Conservation (phyloP, 2,329 filamentous ascomycete species). For the Calcarisporium arbuscula region DNA sequence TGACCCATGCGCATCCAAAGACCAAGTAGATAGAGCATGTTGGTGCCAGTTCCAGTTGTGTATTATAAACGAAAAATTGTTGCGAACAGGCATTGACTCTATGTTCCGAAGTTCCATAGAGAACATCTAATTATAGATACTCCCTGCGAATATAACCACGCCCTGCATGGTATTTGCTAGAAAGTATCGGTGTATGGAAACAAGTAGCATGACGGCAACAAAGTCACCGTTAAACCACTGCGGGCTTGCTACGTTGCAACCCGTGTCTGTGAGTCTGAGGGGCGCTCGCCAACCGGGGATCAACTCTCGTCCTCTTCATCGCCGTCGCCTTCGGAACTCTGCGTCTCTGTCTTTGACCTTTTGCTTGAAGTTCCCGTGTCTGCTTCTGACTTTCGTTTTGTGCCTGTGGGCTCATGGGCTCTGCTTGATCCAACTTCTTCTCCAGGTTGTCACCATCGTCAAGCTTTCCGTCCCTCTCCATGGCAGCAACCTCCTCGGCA, state of each 20-base stretch:
- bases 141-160: too few relatives aligned
- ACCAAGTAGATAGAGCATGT: constrained; percentile 19
- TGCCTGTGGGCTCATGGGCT: constrained; percentile 29
- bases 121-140: too few relatives aligned
- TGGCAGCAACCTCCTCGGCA: constrained; percentile 87
- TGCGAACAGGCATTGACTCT: too few relatives aligned
- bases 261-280: too few relatives aligned
- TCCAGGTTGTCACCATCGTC: constrained; percentile 24
- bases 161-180: too few relatives aligned
- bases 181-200: too few relatives aligned
- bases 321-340: constrained; percentile 31
- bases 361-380: constrained; percentile 44
- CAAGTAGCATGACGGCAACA: too few relatives aligned
- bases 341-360: constrained; percentile 47
- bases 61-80: constrained; percentile 23
- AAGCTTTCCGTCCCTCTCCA: constrained; percentile 60
- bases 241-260: too few relatives aligned
- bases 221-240: too few relatives aligned
- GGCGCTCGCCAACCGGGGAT: too few relatives aligned
- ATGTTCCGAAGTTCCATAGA: too few relatives aligned
- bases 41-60: constrained; percentile 34
- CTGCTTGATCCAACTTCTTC: constrained; percentile 20
- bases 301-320: constrained; percentile 39
- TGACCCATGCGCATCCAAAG: constrained; percentile 13
- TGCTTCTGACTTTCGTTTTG: constrained; percentile 56